These are phyloP conservation scores for Aspergillus flavus DNA, from an alignment of 2,329 filamentous ascomycete genomes.

Conservation along the genomic window DNA sequence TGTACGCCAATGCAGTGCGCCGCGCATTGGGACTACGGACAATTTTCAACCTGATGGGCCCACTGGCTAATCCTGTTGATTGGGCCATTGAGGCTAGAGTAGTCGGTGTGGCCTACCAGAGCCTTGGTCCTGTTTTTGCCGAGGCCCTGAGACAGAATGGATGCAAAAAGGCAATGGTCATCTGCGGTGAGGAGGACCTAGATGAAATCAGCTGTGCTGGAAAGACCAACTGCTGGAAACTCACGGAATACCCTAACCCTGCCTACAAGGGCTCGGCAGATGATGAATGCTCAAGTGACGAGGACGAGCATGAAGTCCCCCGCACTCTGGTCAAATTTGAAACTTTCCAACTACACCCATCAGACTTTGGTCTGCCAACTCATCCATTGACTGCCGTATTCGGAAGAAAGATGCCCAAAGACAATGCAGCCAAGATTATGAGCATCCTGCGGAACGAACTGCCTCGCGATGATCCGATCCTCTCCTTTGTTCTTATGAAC, in stretches of 20 bases:
- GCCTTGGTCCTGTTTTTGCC: slow-evolving; percentile 85
- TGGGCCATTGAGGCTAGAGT: slow-evolving; percentile 83
- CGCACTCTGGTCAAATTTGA: slow-evolving; percentile 62
- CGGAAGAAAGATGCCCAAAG: slow-evolving; percentile 78
- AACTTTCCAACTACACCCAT: slow-evolving; percentile 75
- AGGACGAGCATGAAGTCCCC: slow-evolving; percentile 37
- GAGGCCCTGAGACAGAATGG: slow-evolving; percentile 78
- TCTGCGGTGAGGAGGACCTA: slow-evolving; percentile 92
- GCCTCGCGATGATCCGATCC: slow-evolving; percentile 74
- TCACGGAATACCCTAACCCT: slow-evolving; percentile 58
- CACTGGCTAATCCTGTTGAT: slow-evolving; percentile 87
- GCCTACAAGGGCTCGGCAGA: slow-evolving; percentile 43
- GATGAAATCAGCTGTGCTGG: slow-evolving; percentile 95
- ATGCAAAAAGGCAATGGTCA: slow-evolving; percentile 79
- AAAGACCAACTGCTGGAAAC: slow-evolving; percentile 82
- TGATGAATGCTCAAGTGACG: slow-evolving; percentile 47
- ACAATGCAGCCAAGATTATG: slow-evolving; percentile 85
- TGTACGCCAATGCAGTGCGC: slow-evolving; percentile 80
- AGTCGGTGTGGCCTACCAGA: slow-evolving; percentile 86
- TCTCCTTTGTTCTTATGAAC: slow-evolving; percentile 94
- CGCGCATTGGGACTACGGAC: slow-evolving; percentile 90
- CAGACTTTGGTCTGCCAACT: slow-evolving; percentile 80
- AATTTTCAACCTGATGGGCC: slow-evolving; percentile 95
- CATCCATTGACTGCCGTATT: slow-evolving; percentile 79
- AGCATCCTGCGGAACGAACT: slow-evolving; percentile 75